Evolutionary conservation across 2,329 filamentous ascomycete species (phyloP), one percentile per base, ranked within the genome.

Genomic region (Diaporthe sp.): DNA sequence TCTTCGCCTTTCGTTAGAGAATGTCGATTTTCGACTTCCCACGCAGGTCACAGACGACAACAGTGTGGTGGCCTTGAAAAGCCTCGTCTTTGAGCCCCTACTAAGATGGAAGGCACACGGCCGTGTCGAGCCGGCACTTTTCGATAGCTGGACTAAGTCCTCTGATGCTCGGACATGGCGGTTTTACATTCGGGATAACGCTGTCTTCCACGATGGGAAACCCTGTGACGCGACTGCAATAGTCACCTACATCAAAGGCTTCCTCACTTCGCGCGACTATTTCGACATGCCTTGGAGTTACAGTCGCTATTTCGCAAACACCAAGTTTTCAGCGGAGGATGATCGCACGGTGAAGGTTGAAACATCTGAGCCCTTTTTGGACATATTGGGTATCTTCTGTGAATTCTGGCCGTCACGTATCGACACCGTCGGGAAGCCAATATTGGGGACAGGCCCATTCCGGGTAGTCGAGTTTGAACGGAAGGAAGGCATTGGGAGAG

Each of bases 281-380:
- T 57, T 57, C 53, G 53, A 57, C 53, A 57, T 57, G 53, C 53
- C 28, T 0, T 57, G 53, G 53, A 57, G 53, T 19, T 57, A 57
- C 53, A 57, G 53, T 10, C 53, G 53, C 15, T 57, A 57, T 22
- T 57, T 57, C 9, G 53, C 28, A 3, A 8, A 57, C 15, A 57
- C 53, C 17, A 57, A 34, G 22, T 34, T 57, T 6, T 57, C 53
- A 10, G 17, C 53, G 3, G 53, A 34, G 5, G 53, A 34, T 31
- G 17, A 9, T 22, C 15, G 17, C 7, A 57, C 53, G 15, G 53
- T 57, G 4, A 57, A 57, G 53, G 28, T 57, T 10, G 53, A 57
- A 25, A 57, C 53, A 19, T 57, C 53, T 57, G 53, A 34, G 15
- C 53, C 53, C 1, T 57, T 57, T 34, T 17, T 22, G 28, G 53